phyloP scores from a whole-genome alignment of 2,329 filamentous ascomycete species.

The Hypoxylon rubiginosum region DNA sequence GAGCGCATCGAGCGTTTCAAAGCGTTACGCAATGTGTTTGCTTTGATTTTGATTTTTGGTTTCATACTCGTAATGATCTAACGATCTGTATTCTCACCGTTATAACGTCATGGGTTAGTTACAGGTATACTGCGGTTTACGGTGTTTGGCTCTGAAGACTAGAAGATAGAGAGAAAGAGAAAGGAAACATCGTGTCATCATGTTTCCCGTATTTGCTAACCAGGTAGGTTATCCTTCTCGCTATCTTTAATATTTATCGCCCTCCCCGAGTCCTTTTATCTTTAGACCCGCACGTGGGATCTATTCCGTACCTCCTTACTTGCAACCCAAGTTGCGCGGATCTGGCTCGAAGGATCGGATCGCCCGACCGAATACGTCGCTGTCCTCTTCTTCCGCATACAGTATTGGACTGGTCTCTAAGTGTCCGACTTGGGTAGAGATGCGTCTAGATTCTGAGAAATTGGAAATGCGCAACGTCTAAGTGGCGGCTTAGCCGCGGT shows the following conservation, averaged over 20 bases:
- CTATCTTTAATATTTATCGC: not conserved
- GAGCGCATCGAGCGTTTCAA: not conserved
- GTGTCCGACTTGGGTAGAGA: not conserved
- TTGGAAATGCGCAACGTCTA: not conserved
- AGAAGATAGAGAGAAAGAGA: not conserved
- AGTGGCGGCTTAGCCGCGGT: slow-evolving; percentile 13
- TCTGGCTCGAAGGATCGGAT: not conserved
- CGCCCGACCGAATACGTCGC: not conserved
- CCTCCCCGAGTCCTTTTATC: not conserved
- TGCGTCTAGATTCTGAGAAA: not conserved
- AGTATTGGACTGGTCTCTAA: not conserved
- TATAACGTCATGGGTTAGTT: not conserved
- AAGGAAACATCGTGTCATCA: too few species aligned
- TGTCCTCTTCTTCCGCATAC: not conserved
- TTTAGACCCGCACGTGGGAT: not conserved
- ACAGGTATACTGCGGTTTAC: not conserved
- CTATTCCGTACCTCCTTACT: too few species aligned
- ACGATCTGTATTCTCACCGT: not conserved
- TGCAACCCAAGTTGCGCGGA: too few species aligned
- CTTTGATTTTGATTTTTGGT: not conserved
- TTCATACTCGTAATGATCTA: not conserved
- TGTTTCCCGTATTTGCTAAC: not conserved
- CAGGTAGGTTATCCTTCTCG: not conserved
- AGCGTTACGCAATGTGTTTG: not conserved
- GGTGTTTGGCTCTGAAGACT: too few species aligned